Evolutionary conservation across 257 asterid species (phyloP).

Genomic region (Forsythia viridissima): DNA sequence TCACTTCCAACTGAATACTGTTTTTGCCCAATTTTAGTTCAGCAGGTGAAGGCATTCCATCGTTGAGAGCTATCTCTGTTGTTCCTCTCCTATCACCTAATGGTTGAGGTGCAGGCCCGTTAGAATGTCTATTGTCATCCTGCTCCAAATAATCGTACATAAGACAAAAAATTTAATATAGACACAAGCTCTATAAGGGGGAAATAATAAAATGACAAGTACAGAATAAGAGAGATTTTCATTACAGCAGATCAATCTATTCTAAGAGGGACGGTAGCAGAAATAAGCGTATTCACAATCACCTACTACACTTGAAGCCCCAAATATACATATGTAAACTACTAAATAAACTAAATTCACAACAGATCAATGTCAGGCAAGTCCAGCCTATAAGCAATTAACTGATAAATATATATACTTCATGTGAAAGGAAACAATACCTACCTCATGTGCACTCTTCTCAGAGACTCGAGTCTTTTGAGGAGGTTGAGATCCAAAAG

Average conservation of each 20-base stretch:
- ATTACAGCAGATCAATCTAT: not conserved
- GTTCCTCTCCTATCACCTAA: conserved; percentile 33
- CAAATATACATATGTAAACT: not conserved
- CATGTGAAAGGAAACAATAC: conserved; percentile 14
- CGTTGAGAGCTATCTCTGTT: conserved; percentile 22
- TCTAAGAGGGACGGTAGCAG: not conserved
- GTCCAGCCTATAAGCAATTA: not conserved
- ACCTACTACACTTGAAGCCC: conserved; percentile 4
- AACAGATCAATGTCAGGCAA: conserved; percentile 1
- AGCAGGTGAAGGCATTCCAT: conserved; percentile 27
- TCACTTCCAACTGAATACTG: conserved; percentile 28
- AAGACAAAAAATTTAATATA: conserved; percentile 16
- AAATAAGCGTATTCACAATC: not conserved
- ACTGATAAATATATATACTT: not conserved
- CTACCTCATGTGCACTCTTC: conserved; percentile 81
- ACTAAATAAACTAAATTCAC: not conserved
- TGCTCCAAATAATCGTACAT: conserved; percentile 52
- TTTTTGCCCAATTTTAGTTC: conserved; percentile 30
- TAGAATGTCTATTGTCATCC: conserved; percentile 49
- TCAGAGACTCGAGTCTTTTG: conserved; percentile 62
- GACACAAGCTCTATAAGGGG: not conserved
- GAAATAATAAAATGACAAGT: not conserved
- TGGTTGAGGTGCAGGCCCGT: conserved; percentile 40
- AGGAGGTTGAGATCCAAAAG: conserved; percentile 47
- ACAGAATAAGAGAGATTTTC: not conserved